Evolutionary conservation across 2,329 filamentous ascomycete species (phyloP), one percentile per base, ranked within the genome.

Genomic region (Paradendryphiella salina): DNA sequence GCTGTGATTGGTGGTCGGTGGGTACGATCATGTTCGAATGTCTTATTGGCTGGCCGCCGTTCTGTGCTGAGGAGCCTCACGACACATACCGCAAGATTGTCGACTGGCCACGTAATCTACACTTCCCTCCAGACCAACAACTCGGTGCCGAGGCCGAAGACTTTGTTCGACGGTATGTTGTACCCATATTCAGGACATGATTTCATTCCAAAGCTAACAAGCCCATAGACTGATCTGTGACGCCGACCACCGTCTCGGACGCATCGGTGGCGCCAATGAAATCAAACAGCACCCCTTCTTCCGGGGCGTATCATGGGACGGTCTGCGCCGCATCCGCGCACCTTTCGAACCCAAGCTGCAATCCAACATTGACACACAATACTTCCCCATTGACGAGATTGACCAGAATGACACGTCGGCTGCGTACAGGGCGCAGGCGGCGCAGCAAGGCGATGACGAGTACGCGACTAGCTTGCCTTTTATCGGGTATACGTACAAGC

Each of bases 1-100:
- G 95, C 71, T 99, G 94, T 73, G 94, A 99, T 79, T 99, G 94
- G 94, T 99, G 94, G 94, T 96, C 90, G 17, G 83, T 99, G 41
- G 94, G 94, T 45, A 96, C 94, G 36, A 99, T 99, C 77, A 97
- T 99, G 94, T 99, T 97, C 67, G 94, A 99, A 76, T 99, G 94
- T 75, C 81, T 99, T 62, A 91, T 99, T 55, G 94, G 94, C 66
- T 99, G 94, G 94, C 94, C 94, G 47, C 94, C 94, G 23, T 99
- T 99, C 83, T 99, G 94, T 73, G 93, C 94, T 15, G 94, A 99
- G 73, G 93, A 97, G 72, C 89, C 91, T 54, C 93, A 96, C 70
- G 94, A 97, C 74, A 97, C 94, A 1, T 99, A 99, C 77, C 88
- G 93, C 62, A 99, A 99, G 82, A 99, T 99, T 73, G 91, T 99